A percentile compares a stretch with the other conserved stretches of the same genome.
Evolutionary conservation across 2,329 filamentous ascomycete species (phyloP).

Genomic region (Hypomyces rosellus): DNA sequence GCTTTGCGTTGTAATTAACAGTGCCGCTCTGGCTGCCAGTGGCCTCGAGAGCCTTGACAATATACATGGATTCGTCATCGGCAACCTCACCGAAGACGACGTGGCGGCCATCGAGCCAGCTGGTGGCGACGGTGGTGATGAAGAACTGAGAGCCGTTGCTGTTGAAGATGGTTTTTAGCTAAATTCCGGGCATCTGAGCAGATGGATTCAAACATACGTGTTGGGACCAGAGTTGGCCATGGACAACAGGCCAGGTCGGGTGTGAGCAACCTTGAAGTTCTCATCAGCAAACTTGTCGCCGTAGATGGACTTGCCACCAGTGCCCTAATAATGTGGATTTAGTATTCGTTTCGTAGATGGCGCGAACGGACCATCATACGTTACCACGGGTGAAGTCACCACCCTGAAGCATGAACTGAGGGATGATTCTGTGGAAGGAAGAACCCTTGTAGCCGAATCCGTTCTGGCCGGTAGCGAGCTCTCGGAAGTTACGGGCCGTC

Average conservation of each 20-base stretch:
- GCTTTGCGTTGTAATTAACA: conserved; percentile 50
- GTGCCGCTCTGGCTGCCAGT: conserved; percentile 49
- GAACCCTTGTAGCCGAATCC: conserved; percentile 79
- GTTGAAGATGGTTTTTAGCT: conserved; percentile 18
- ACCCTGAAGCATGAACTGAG: conserved; percentile 91
- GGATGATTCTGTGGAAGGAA: conserved; percentile 88
- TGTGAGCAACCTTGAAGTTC: conserved; percentile 78
- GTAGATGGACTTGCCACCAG: conserved; percentile 90
- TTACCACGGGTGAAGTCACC: conserved; percentile 92
- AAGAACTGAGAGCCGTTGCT: conserved; percentile 99
- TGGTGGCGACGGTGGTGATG: conserved; percentile 85
- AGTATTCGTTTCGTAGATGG: not conserved
- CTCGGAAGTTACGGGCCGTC: conserved; percentile 79
- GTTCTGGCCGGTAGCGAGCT: conserved; percentile 74
- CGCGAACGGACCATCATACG: conserved; percentile 47
- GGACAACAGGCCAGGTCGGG: conserved; percentile 70
- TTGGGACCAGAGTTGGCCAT: conserved; percentile 96
- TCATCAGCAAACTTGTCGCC: conserved; percentile 91
- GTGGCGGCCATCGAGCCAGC: conserved; percentile 78
- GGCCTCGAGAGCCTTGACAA: conserved; percentile 58
- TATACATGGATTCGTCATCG: conserved; percentile 39
- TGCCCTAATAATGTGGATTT: conserved; percentile 52
- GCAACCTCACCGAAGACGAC: conserved; percentile 77
- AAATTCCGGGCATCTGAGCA: not conserved
- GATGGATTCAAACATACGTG: conserved; percentile 53